Conservation (phyloP, 768 basidiomycete genomes). For the Saitozyma podzolica region DNA sequence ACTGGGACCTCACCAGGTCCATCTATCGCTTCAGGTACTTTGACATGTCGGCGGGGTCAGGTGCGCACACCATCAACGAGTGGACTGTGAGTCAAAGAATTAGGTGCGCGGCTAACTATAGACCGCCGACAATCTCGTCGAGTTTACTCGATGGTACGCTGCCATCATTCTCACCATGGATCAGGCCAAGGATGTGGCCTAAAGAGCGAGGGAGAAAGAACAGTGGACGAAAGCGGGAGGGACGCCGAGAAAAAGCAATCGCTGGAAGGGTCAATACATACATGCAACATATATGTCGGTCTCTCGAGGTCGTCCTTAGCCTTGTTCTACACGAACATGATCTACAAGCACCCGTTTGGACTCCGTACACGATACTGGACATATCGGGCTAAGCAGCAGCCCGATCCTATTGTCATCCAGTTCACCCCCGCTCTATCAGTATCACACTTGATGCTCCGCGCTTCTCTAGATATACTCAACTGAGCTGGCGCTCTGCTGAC, state of each 20-base stretch:
- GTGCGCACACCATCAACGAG: constrained; percentile 26
- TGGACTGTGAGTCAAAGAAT: constrained; percentile 17
- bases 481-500: too few species aligned
- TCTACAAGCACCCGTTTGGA: too few species aligned
- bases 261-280: neutral
- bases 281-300: neutral
- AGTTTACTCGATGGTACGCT: constrained; percentile 42
- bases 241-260: neutral
- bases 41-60: constrained; percentile 2
- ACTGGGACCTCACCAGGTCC: constrained; percentile 45
- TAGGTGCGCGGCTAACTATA: neutral
- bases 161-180: constrained; percentile 46
- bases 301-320: neutral
- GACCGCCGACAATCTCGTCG: constrained; percentile 38
- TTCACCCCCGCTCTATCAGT: neutral
- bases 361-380: too few species aligned
- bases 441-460: neutral
- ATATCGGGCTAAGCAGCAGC: too few species aligned
- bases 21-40: constrained; percentile 48
- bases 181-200: constrained; percentile 21
- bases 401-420: neutral
- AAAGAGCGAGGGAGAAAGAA: neutral
- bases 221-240: neutral
- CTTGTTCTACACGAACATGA: neutral
- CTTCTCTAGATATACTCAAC: neutral